phyloP scores from a whole-genome alignment of 1,284 basidiomycete species.

The Tilletia setariae region DNA sequence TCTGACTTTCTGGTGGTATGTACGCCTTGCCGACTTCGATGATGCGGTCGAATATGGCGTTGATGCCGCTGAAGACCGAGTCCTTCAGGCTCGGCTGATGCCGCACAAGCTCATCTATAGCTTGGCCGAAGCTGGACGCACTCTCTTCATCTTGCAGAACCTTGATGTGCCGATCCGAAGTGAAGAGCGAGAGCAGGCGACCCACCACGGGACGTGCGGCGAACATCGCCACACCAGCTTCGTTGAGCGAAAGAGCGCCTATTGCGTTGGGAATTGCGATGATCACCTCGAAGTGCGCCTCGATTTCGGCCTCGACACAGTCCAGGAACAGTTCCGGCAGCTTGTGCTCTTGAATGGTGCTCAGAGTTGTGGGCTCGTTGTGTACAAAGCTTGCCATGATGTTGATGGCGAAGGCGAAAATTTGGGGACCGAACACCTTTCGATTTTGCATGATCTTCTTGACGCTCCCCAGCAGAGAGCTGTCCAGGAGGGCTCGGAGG shows the following conservation, averaged over 20 bases:
- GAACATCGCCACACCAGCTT: constrained; percentile 79
- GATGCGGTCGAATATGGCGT: constrained; percentile 68
- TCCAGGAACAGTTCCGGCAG: constrained; percentile 86
- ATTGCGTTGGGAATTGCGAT: constrained; percentile 92
- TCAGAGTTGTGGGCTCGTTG: constrained; percentile 93
- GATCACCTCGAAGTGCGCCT: constrained; percentile 68
- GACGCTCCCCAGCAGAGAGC: constrained; percentile 77
- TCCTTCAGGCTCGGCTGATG: constrained; percentile 87
- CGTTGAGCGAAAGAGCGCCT: constrained; percentile 91
- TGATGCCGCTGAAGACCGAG: constrained; percentile 72
- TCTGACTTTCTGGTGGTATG: constrained; percentile 19
- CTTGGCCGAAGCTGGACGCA: constrained; percentile 77
- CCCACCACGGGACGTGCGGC: constrained; percentile 71
- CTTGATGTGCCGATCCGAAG: constrained; percentile 77
- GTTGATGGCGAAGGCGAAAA: constrained; percentile 78
- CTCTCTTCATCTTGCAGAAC: constrained; percentile 91
- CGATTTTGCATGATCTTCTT: constrained; percentile 83
- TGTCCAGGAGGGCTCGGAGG: constrained; percentile 88
- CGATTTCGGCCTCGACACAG: constrained; percentile 76
- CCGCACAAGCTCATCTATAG: constrained; percentile 90
- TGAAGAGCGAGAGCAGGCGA: constrained; percentile 79
- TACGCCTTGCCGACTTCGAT: constrained; percentile 68
- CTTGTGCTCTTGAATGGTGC: constrained; percentile 85
- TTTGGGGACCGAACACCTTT: constrained; percentile 77
- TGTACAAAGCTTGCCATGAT: constrained; percentile 98